Percentiles rank a stretch among this genome's conserved stretches.
Conservation (phyloP, 495 filamentous ascomycete species). For the Monascus purpureus region DNA sequence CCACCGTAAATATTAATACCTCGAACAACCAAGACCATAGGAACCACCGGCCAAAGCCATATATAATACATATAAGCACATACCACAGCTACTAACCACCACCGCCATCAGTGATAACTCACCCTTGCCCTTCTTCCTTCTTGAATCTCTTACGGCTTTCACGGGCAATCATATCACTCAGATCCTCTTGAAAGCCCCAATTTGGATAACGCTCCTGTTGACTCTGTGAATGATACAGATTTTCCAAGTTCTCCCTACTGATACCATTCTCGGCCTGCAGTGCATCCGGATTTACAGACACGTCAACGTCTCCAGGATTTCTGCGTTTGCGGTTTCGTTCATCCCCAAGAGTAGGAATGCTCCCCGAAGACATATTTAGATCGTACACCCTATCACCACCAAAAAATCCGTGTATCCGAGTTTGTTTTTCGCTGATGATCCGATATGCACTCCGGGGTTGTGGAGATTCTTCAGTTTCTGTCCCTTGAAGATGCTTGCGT, state of each 20-base stretch:
- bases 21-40: no score
- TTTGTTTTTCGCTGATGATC: slow-evolving; percentile 76
- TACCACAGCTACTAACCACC: no score
- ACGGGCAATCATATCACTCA: slow-evolving; percentile 92
- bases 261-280: slow-evolving; percentile 58
- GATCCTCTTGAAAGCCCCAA: slow-evolving; percentile 82
- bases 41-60: no score
- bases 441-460: slow-evolving; percentile 70
- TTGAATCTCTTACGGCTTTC: slow-evolving; percentile 82
- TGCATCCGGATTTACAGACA: slow-evolving; percentile 73
- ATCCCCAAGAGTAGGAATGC: slow-evolving; percentile 64
- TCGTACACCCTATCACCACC: slow-evolving; percentile 89
- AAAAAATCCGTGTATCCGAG: slow-evolving; percentile 82
- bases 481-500: slow-evolving; percentile 73
- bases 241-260: slow-evolving; percentile 48
- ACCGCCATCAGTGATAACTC: no score
- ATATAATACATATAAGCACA: no score
- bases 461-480: slow-evolving; percentile 70
- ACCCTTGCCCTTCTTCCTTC: slow-evolving; percentile 75
- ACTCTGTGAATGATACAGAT: slow-evolving; percentile 63
- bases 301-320: slow-evolving; percentile 89
- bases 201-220: slow-evolving; percentile 53
- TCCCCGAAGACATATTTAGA: slow-evolving; percentile 39
- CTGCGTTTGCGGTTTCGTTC: slow-evolving; percentile 75
- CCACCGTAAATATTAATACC: no score